These are phyloP conservation scores for Ophiocordyceps sinensis DNA, from an alignment of 2,329 filamentous ascomycete genomes.

Conservation along the genomic window DNA sequence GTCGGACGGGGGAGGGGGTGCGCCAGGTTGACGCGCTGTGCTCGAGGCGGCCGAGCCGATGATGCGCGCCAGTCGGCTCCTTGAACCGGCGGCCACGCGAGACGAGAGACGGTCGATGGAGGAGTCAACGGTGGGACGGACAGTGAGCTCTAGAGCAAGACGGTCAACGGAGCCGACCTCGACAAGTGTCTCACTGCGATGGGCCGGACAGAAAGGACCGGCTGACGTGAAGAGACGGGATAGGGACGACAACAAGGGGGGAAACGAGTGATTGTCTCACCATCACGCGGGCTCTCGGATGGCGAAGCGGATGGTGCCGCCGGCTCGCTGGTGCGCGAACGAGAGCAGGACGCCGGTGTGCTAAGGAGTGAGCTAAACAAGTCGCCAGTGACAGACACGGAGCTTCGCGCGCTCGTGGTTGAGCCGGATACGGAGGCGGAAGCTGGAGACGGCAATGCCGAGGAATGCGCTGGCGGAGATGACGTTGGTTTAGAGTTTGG, in stretches of 20 bases:
- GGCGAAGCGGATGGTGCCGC: not conserved
- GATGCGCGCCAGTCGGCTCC: not conserved
- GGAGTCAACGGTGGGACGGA: not conserved
- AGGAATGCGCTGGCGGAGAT: not conserved
- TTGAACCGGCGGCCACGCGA: not conserved
- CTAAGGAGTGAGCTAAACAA: not conserved
- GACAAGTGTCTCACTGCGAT: too few relatives aligned
- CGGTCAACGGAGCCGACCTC: too few relatives aligned
- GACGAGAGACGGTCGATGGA: not conserved
- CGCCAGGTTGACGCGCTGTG: not conserved
- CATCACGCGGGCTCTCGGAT: not conserved
- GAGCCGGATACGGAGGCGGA: not conserved
- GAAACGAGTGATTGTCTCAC: not conserved
- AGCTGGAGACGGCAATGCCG: not conserved
- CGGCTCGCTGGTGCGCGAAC: not conserved
- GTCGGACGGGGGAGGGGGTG: not conserved
- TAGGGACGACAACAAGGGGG: not conserved
- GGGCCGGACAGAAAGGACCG: too few relatives aligned
- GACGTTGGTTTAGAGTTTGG: not conserved
- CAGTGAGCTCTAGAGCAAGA: not conserved
- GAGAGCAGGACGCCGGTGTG: not conserved
- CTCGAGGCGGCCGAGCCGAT: not conserved
- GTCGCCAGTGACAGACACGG: not conserved
- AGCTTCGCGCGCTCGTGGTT: conserved; percentile 8
- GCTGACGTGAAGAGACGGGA: too few relatives aligned